Evolutionary conservation across 495 filamentous ascomycete species (phyloP).

Genomic region (Parathielavia hyrcaniae): DNA sequence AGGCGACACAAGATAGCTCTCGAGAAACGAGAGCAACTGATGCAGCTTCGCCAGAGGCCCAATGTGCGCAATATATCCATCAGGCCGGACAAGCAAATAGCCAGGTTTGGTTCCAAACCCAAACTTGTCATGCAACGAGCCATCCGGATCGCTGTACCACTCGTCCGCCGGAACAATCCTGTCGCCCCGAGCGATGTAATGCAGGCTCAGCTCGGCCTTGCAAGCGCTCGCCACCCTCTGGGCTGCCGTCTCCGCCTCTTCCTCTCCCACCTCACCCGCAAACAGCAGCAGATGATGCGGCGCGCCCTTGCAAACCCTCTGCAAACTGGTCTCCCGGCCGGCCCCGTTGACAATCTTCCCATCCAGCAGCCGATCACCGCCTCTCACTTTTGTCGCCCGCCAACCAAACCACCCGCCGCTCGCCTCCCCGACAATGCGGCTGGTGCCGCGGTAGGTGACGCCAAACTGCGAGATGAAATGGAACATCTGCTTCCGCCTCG

Average conservation of each 20-base stretch:
- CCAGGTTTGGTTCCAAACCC: conserved; percentile 30
- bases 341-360: conserved; percentile 18
- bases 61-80: conserved; percentile 38
- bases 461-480: conserved; percentile 37
- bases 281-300: conserved; percentile 35
- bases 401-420: conserved; percentile 21
- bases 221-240: conserved; percentile 15
- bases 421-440: conserved; percentile 28
- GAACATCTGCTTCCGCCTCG: conserved; percentile 23
- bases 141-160: conserved; percentile 28
- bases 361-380: conserved; percentile 35
- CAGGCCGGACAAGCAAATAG: conserved; percentile 39
- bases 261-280: conserved; percentile 15
- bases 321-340: conserved; percentile 22
- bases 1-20: conserved; percentile 1
- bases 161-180: not conserved
- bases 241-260: conserved; percentile 15
- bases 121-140: conserved; percentile 30
- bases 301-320: conserved; percentile 26
- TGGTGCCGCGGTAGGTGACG: conserved; percentile 34
- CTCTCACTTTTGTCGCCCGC: conserved; percentile 7
- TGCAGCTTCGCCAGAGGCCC: conserved; percentile 29
- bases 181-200: conserved; percentile 18
- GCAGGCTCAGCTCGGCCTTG: conserved; percentile 15
- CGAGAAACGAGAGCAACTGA: conserved; percentile 28